These are phyloP conservation scores for Tolypocladium pustulatum DNA, from an alignment of 2,329 filamentous ascomycete genomes.

Conservation along the genomic window DNA sequence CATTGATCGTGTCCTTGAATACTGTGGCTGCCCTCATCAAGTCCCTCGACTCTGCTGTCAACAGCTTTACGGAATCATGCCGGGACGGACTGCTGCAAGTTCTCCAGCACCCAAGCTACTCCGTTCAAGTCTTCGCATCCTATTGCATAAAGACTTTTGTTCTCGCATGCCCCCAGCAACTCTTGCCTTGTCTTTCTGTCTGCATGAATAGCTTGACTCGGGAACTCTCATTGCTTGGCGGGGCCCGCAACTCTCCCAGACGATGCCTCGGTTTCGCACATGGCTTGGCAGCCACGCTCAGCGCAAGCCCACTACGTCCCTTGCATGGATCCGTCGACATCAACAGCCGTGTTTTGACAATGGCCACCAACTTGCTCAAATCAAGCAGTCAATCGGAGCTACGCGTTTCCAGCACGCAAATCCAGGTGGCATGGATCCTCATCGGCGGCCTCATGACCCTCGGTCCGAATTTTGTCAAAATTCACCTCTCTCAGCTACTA, in stretches of 20 bases:
- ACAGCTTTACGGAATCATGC: slow-evolving; percentile 68
- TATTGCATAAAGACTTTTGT: slow-evolving; percentile 81
- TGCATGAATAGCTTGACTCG: slow-evolving; percentile 92
- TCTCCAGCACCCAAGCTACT: slow-evolving; percentile 89
- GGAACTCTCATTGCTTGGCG: slow-evolving; percentile 68
- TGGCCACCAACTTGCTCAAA: slow-evolving; percentile 87
- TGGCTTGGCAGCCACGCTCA: slow-evolving; percentile 81
- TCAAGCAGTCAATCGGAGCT: slow-evolving; percentile 86
- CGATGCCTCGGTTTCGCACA: slow-evolving; percentile 87
- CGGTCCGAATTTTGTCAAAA: slow-evolving; percentile 97
- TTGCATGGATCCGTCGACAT: slow-evolving; percentile 93
- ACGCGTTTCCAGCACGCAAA: slow-evolving; percentile 82
- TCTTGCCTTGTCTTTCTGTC: slow-evolving; percentile 82
- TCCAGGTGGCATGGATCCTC: slow-evolving; percentile 95
- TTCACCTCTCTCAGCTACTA: slow-evolving; percentile 87
- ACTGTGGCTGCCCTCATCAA: slow-evolving; percentile 69
- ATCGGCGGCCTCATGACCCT: slow-evolving; percentile 95
- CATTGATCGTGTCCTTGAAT: slow-evolving; percentile 67
- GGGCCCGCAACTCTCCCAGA: slow-evolving; percentile 66
- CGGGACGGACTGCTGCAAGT: slow-evolving; percentile 84
- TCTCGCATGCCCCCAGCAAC: slow-evolving; percentile 81
- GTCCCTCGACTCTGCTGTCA: slow-evolving; percentile 73
- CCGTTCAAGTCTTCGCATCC: slow-evolving; percentile 84
- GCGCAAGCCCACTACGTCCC: slow-evolving; percentile 77
- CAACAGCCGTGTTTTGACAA: slow-evolving; percentile 80